Base-by-base conservation (phyloP, 2,329 filamentous ascomycete species). In the Xylaria sp. region DNA sequence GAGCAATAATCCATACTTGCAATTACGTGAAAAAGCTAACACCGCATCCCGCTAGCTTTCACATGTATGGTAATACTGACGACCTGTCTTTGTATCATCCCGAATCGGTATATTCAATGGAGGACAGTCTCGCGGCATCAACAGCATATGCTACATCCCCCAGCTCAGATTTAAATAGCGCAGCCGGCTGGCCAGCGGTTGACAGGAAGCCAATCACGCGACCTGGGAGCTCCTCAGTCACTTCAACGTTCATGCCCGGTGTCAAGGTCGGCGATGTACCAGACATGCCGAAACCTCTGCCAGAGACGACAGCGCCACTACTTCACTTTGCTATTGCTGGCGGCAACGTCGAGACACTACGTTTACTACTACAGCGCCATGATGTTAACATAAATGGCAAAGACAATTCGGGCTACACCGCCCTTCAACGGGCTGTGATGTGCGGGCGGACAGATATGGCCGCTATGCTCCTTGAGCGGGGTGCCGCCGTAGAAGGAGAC, bases 241-340 rank as follows among this genome's bases (percentile, higher is more conserved):
- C 73, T 17, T 67, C 74, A 12, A 69, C 55, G 27, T 72, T 68
- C 34, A 65, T 72, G 50, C 17, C 61, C 8, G 65, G 48, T 45
- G 9, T 64, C 54, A 68, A 61, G 56, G 34, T 58, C 4, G 14
- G 55, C 8, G 69, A 71, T 21, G n/a, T 69, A 39, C 48, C 65
- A 14, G 67, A 64, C n/a, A 60, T 58, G 54, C 69, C 73, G 34
- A 73, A 74, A 50, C 63, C 72, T 34, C 68, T 77, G 32, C 76
- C 75, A 8, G 75, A 77, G 61, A 78, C 74, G 8, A 76, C 73
- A 17, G 75, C 76, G n/a, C 74, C 77, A 9, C 69, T 78, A 8
- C 72, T 78, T 54, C 77, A 79, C 68, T 78, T 79, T 51, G 77
- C 77, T 8, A 71, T 78, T n/a, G 76, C 74, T 11, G 73, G 75